Base-by-base conservation (phyloP, 352 stramenopile species). In the Globisporangium splendens region DNA sequence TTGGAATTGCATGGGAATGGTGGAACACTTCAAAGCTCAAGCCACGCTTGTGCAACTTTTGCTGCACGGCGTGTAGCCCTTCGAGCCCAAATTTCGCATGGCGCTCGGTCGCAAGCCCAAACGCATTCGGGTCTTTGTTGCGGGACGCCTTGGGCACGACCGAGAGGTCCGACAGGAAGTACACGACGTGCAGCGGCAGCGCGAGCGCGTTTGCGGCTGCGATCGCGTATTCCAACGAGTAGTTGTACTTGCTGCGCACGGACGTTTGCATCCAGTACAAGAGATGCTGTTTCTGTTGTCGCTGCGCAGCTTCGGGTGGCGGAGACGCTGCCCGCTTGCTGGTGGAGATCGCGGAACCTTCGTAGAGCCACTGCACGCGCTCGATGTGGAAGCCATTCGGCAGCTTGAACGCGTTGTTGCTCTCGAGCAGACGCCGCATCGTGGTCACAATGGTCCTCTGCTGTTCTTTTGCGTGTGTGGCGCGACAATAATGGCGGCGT, bases 201-300 rank as follows among this genome's bases (percentile, higher is more conserved):
- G 79, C 50, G 8, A 95, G 65, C 33, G 73, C 70, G 17, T 86
- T 86, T 14, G 86, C 83, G 1, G 75, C 79, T 1, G 79, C 74
- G 35, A 95, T 73, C 1, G 86, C 83, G 42, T 81, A 91, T 60
- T 95, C 81, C 21, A 95, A 72, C 47, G 83, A 66, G 64, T 91
- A 93, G 59, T 95, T 95, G 70, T 90, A 84, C 49, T 87, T 83
- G 24, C 81, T 69, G 43, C 86, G 86, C 64, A 93, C 79, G 1
- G 82, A 86, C 46, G 83, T 92, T 60, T 95, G 86, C 86, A 95
- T 95, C 86, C 86, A 95, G 69, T 95, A 95, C 58, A 95, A 68
- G 46, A 95, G 56, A 79, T 61, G 62, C 28, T 50, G 21, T 33
- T 41, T 66, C 17, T 18, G 17, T 13, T 22, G 46, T 22, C 33